Conservation (phyloP, 257 asterid genomes). For the Nicotiana paniculata region DNA sequence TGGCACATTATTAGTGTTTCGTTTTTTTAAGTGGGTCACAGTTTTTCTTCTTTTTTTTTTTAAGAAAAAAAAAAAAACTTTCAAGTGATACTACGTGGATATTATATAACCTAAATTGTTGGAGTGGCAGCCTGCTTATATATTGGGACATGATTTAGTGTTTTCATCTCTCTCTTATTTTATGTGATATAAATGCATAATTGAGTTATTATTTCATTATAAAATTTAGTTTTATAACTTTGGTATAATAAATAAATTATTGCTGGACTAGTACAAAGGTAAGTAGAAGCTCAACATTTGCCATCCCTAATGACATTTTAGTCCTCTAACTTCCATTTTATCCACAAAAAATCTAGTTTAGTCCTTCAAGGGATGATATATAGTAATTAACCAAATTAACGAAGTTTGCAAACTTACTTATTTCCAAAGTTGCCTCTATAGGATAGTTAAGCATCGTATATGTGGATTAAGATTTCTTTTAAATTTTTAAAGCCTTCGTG, state of each 20-base stretch:
- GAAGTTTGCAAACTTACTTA: background rate
- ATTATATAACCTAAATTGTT: background rate
- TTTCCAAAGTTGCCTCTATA: background rate
- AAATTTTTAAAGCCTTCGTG: background rate
- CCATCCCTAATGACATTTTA: background rate
- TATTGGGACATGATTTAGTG: background rate
- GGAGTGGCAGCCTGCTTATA: background rate
- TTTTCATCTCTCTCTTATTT: background rate
- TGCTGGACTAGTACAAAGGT: too few species aligned
- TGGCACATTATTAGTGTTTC: background rate
- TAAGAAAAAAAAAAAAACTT: too few species aligned
- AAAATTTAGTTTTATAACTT: background rate
- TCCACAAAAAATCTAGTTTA: background rate
- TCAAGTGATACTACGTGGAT: background rate
- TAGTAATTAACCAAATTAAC: background rate
- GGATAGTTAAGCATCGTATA: background rate
- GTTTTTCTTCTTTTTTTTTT: too few species aligned
- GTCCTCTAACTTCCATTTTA: background rate
- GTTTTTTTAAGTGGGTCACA: background rate
- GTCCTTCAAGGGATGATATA: background rate
- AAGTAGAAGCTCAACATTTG: too few species aligned
- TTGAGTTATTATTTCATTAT: too few species aligned
- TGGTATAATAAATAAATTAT: background rate
- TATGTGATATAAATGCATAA: too few species aligned
- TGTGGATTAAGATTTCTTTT: background rate